Conservation (phyloP, 2,329 filamentous ascomycete species). For the Cytospora paraplurivora region DNA sequence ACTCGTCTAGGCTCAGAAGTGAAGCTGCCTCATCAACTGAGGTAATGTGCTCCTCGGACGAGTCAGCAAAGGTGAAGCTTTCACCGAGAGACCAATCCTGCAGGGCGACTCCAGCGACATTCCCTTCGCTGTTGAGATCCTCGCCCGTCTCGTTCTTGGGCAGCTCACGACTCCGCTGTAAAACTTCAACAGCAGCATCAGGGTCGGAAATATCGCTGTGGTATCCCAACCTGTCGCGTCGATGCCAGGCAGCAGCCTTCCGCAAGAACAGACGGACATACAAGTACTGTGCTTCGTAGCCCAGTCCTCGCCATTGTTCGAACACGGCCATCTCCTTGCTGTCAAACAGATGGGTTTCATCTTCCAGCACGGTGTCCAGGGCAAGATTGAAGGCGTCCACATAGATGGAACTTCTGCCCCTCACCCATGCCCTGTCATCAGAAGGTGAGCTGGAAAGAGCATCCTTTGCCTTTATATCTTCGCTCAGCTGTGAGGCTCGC, state of each 20-base stretch:
- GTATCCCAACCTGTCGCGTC: conserved; percentile 75
- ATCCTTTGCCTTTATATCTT: conserved; percentile 50
- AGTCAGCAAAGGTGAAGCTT: conserved; percentile 77
- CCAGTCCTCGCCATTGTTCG: conserved; percentile 68
- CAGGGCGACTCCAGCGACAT: conserved; percentile 39
- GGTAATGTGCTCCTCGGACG: conserved; percentile 71
- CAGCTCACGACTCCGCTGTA: conserved; percentile 62
- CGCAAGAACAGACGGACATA: conserved; percentile 92
- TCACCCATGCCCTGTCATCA: conserved; percentile 61
- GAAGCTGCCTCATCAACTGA: conserved; percentile 82
- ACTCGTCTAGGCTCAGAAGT: conserved; percentile 81
- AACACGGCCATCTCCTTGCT: conserved; percentile 78
- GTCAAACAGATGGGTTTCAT: conserved; percentile 87
- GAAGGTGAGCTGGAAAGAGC: conserved; percentile 49
- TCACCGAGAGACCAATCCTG: conserved; percentile 52
- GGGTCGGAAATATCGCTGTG: conserved; percentile 81
- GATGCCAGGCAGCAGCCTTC: conserved; percentile 90
- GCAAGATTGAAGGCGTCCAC: conserved; percentile 96
- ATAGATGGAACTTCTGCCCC: conserved; percentile 86
- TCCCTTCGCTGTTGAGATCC: conserved; percentile 30
- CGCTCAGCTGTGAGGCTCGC: conserved; percentile 54
- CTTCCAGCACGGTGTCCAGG: conserved; percentile 82
- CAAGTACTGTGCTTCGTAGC: conserved; percentile 89
- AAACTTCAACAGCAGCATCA: conserved; percentile 60
- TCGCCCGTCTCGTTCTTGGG: neutral